phyloP scores from a whole-genome alignment of 768 basidiomycete species.

The Mycena latifolia region DNA sequence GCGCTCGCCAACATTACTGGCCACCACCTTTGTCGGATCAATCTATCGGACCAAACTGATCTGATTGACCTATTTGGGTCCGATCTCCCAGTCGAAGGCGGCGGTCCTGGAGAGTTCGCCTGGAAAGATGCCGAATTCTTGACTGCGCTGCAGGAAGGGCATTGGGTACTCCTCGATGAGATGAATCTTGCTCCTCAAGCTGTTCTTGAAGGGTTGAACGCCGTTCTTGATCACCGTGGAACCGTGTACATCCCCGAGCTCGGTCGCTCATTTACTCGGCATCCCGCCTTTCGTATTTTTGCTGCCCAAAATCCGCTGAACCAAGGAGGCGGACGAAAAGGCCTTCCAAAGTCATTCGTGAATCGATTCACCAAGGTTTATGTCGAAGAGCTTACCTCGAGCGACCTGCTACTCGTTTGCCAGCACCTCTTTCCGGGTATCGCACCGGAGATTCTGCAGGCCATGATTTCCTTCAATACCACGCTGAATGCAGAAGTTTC shows the following conservation, averaged over 20 bases:
- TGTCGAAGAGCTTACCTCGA: conserved; percentile 82
- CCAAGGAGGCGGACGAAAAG: conserved; percentile 98
- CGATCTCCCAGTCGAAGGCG: conserved; percentile 95
- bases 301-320: conserved; percentile 97
- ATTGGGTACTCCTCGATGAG: conserved; percentile 98
- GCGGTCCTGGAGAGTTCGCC: conserved; percentile 90
- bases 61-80: conserved; percentile 96
- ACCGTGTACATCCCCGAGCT: conserved; percentile 96
- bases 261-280: conserved; percentile 86
- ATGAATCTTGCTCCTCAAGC: conserved; percentile 99
- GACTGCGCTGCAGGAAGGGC: conserved; percentile 91
- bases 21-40: conserved; percentile 89
- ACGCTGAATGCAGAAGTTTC: conserved; percentile 77
- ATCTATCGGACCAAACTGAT: conserved; percentile 98
- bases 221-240: conserved; percentile 95
- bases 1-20: conserved; percentile 88
- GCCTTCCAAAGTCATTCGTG: conserved; percentile 96
- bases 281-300: conserved; percentile 96
- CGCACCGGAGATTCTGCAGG: conserved; percentile 63
- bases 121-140: conserved; percentile 99
- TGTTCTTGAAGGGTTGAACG: conserved; percentile 96
- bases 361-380: conserved; percentile 99
- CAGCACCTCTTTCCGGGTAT: conserved; percentile 76
- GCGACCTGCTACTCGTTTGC: conserved; percentile 86
- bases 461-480: conserved; percentile 89